These are phyloP conservation scores for Neopestalotiopsis sp. DNA, from an alignment of 2,329 filamentous ascomycete species.

Conservation along the genomic window DNA sequence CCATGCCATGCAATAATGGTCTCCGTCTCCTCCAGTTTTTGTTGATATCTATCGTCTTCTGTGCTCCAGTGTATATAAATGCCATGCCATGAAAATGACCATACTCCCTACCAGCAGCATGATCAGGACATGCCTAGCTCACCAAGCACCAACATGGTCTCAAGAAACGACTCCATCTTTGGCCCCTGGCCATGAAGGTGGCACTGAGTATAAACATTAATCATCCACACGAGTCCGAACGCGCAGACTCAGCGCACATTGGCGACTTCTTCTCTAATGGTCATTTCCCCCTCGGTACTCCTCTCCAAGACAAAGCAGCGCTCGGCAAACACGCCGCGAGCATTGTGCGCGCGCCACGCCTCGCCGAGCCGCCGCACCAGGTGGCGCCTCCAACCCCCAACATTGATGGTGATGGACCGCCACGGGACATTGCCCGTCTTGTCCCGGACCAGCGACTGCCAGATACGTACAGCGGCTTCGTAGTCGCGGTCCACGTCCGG, in stretches of 20 bases:
- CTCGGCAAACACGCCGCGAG: constrained; percentile 50
- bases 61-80: too few relatives aligned
- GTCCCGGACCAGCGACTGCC: constrained; percentile 37
- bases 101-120: too few relatives aligned
- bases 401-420: constrained; percentile 49
- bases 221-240: too few relatives aligned
- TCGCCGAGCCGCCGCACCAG: constrained; percentile 49
- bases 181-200: too few relatives aligned
- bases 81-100: too few relatives aligned
- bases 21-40: too few relatives aligned
- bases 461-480: constrained; percentile 39
- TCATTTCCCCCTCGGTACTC: constrained; percentile 21
- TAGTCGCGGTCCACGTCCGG: constrained; percentile 41
- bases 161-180: too few relatives aligned
- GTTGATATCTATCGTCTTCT: too few relatives aligned
- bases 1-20: too few relatives aligned
- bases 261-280: constrained; percentile 30
- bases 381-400: constrained; percentile 51
- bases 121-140: too few relatives aligned
- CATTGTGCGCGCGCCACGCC: constrained; percentile 46
- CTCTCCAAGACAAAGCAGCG: constrained; percentile 49
- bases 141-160: too few relatives aligned
- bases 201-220: too few relatives aligned
- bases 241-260: constrained; percentile 19
- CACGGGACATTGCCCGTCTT: constrained; percentile 36